Conservation (phyloP, 2,329 filamentous ascomycete genomes). For the Pestalotiopsis sp. region DNA sequence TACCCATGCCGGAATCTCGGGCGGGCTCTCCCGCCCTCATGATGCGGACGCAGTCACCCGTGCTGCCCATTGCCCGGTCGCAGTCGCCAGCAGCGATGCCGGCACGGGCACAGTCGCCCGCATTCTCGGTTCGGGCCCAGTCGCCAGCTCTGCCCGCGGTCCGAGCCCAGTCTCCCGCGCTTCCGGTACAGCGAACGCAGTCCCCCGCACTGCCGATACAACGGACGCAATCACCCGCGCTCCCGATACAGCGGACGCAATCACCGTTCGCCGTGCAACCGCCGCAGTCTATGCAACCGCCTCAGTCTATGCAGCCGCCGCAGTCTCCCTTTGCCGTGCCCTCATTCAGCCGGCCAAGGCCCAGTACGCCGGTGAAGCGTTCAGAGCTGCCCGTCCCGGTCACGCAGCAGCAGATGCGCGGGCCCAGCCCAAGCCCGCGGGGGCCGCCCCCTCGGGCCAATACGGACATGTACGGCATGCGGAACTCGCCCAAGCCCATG, state of each 20-base stretch:
- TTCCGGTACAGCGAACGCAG: background rate
- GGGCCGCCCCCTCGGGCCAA: background rate
- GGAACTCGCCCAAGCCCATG: slow-evolving; percentile 8
- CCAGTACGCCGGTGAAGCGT: slow-evolving; percentile 16
- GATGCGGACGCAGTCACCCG: background rate
- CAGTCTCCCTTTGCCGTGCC: slow-evolving; percentile 14
- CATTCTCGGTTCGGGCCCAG: background rate
- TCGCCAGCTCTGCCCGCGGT: background rate
- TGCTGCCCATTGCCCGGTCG: background rate
- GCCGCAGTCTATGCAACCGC: too few species aligned
- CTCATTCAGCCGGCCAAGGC: slow-evolving; percentile 17
- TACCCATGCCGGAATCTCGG: background rate
- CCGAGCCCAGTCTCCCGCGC: background rate
- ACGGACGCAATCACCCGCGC: background rate
- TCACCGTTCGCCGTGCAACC: background rate
- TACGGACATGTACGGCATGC: background rate
- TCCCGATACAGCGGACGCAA: background rate
- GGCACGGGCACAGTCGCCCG: background rate
- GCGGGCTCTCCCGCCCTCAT: background rate
- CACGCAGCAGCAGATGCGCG: background rate
- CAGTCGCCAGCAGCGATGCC: background rate
- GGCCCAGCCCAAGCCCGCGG: background rate
- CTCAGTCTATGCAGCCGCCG: background rate
- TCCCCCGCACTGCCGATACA: background rate
- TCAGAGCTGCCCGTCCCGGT: slow-evolving; percentile 11